Base-by-base conservation (phyloP, 2,329 filamentous ascomycete species). In the Niveomyces coronatus region DNA sequence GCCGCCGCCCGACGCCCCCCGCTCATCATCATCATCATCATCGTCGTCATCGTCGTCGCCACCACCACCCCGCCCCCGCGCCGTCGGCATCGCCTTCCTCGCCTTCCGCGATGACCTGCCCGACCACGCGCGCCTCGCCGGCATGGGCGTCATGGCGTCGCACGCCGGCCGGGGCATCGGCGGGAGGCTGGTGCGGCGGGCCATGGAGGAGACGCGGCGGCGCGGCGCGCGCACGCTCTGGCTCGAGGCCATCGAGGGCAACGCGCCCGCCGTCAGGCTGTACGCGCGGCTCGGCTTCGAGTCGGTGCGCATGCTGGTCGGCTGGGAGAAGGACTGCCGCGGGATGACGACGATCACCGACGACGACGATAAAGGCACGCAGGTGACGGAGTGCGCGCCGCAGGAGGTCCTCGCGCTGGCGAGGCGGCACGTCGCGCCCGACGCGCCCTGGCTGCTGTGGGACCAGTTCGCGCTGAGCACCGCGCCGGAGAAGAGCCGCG, bases 211-310 rank as follows among this genome's bases (percentile, higher is more conserved):
- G 5, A 42, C 44, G 38, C 42, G 40, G 27, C 20, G 37, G 11
- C 11, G 37, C n/a, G 46, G 45, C 15, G 39, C 26, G 9, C 15
- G 27, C 9, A 14, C 44, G 0, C 10, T 51, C 14, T 48, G 49
- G 38, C 44, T 51, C 9, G 49, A 51, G 36, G 45, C 42, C 15
- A 47, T 51, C 10, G n/a, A 39, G n/a, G 6, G 38, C 15, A 49
- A 51, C 27, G 34, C 44, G 19, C 35, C 23, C 3, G 48, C 39
- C 2, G 9, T 48, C 15, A 41, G 34, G 19, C 41, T 51, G 15
- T 51, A 51, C 39, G 27, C 39, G 16, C 28, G 31, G 6, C 13
- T 29, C n/a, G 48, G 49, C 1, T 51, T 49, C 27, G 14, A 19
- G 17, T 37, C 38, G n/a, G 20, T 37, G 19, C 44, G 44, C 15